Conservation (phyloP, 2,329 filamentous ascomycete species). For the Alternaria sp. region DNA sequence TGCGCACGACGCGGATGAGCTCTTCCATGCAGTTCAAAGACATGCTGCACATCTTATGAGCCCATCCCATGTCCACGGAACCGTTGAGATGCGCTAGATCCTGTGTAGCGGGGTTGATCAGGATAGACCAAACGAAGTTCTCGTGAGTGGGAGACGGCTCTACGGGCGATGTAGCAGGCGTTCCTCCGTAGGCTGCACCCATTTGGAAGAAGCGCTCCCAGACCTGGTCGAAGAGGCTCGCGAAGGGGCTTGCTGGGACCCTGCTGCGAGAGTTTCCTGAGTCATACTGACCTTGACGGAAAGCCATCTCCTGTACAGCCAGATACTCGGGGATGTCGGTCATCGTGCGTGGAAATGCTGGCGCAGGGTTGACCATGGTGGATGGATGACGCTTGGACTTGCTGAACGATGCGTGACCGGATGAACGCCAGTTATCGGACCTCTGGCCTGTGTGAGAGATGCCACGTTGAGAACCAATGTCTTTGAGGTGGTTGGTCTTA, state of each 20-base stretch:
- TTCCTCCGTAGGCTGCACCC: constrained; percentile 18
- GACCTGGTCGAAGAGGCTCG: constrained; percentile 17
- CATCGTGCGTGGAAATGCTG: constrained; percentile 9
- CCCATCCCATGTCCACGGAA: constrained; percentile 22
- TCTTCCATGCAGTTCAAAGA: constrained; percentile 30
- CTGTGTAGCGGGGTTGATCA: constrained; percentile 37
- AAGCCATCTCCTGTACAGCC: constrained; percentile 32
- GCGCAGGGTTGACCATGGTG: neutral
- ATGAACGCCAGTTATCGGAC: constrained; percentile 2
- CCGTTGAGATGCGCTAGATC: constrained; percentile 30
- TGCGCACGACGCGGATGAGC: constrained; percentile 20
- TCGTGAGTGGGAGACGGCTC: constrained; percentile 5
- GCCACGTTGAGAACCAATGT: neutral
- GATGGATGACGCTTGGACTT: neutral
- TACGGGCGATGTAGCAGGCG: constrained; percentile 2
- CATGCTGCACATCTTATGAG: constrained; percentile 18
- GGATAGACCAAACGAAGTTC: constrained; percentile 30
- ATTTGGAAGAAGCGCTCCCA: constrained; percentile 29
- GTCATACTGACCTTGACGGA: constrained; percentile 31
- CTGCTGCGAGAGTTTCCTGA: constrained; percentile 4
- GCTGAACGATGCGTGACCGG: constrained; percentile 5
- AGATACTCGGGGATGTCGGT: constrained; percentile 23
- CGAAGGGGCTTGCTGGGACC: constrained; percentile 26
- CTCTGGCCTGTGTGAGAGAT: constrained; percentile 5
- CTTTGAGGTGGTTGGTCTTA: neutral